Evolutionary conservation across 805 yeast genomes (phyloP), one percentile per base, ranked within the genome.

Genomic region (Ogataea ramenticola): DNA sequence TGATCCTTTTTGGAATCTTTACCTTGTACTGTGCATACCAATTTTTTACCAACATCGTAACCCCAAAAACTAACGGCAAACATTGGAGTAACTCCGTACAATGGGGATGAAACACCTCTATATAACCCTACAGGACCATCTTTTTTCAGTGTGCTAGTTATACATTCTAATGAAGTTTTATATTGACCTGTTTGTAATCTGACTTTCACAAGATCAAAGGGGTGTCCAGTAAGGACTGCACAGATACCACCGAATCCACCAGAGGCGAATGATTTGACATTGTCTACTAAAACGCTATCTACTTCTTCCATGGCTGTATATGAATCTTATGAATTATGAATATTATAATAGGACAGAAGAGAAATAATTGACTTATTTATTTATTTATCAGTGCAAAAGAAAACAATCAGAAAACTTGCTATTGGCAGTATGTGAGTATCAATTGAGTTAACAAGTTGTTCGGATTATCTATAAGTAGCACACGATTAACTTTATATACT

Each of bases 31-130:
- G 63, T 51, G 1, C 75, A 54, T 3, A 90, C 95, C 3, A 91
- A 46, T 49, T 78, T 79, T 67, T 88, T 89, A 49, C 98, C 98
- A 43, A 87, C 71, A 58, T 89, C 97, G 64, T 93, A 91, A 58
- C 98, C 98, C 98, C 99, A 91, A 69, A 91, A 91, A 2, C 96
- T 85, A 21, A 93, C 93, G 2, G 98, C 98, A 70, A 93, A 93
- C 86, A 91, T 93, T 26, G 99, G 99, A 0, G 98, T 93, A 20
- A 91, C 97, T 21, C 99, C 99, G n/a, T 86, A 60, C 42, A 91
- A 67, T 3, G 99, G 99, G 14, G 98, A 96, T 12, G 86, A 72
- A 29, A 93, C 97, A 46, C 99, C 99, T 58, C 95, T 72, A 65
- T 91, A 91, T 51, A 91, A 79, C 1, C 98, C 97, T 22, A 71